Evolutionary conservation across 2,329 filamentous ascomycete species (phyloP).

Genomic region (Neonectria magnoliae): DNA sequence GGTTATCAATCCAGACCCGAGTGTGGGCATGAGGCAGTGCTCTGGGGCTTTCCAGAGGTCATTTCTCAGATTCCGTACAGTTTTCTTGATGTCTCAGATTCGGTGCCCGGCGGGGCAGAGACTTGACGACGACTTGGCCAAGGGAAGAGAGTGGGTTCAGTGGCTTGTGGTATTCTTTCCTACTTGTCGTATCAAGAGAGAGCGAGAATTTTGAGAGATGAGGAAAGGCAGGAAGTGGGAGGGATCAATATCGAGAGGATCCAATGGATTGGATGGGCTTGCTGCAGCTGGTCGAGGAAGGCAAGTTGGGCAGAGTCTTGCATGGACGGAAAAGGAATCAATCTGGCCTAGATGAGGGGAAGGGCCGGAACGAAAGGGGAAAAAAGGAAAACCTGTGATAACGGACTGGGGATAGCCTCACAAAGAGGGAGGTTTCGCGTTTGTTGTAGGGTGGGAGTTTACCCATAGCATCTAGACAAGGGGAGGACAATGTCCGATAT

Average conservation of each 20-base stretch:
- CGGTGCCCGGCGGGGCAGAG: conserved; percentile 10
- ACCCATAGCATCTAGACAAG: neutral
- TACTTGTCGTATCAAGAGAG: conserved; percentile 1
- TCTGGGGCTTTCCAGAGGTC: neutral
- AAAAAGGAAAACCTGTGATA: neutral
- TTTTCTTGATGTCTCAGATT: conserved; percentile 34
- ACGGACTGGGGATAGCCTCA: conserved; percentile 12
- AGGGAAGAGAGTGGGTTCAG: conserved; percentile 8
- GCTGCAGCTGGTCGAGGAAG: conserved; percentile 6
- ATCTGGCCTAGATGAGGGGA: neutral
- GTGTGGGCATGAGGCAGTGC: conserved; percentile 7
- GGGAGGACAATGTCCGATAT: neutral
- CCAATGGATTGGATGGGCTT: conserved; percentile 2
- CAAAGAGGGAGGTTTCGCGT: neutral
- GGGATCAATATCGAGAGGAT: conserved; percentile 3
- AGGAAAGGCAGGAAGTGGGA: neutral
- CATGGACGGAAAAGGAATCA: neutral
- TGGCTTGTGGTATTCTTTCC: conserved; percentile 18
- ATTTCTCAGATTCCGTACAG: neutral
- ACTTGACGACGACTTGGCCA: neutral
- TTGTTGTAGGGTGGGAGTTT: neutral
- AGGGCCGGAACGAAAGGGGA: neutral
- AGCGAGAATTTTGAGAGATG: neutral
- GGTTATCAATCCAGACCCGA: conserved; percentile 12
- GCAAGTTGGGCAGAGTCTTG: neutral